phyloP scores from a whole-genome alignment of 1,284 basidiomycete genomes.

The Sporisorium reilianum region DNA sequence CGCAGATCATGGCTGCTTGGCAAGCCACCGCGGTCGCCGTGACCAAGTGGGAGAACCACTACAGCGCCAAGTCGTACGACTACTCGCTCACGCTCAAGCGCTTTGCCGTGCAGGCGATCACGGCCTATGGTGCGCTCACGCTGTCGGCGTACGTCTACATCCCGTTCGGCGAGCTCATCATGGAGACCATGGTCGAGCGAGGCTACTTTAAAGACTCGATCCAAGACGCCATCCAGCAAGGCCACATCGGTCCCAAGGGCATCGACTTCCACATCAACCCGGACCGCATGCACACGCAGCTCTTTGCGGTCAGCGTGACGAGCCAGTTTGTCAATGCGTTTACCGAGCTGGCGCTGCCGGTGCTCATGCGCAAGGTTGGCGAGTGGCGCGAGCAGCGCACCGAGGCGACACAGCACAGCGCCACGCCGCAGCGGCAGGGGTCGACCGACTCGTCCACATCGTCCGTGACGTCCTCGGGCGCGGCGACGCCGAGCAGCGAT shows the following conservation, averaged over 20 bases:
- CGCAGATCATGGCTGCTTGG: conserved; percentile 84
- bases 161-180: conserved; percentile 66
- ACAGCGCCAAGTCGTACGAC: conserved; percentile 80
- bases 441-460: conserved; percentile 16
- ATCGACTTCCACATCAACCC: conserved; percentile 71
- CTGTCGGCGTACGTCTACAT: conserved; percentile 68
- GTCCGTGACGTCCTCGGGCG: conserved; percentile 30
- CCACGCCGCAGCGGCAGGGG: conserved; percentile 6
- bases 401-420: conserved; percentile 3
- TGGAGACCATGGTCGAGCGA: conserved; percentile 58
- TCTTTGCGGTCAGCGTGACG: conserved; percentile 94
- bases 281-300: conserved; percentile 84
- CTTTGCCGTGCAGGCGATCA: conserved; percentile 87
- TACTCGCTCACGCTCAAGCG: conserved; percentile 89
- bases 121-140: conserved; percentile 77
- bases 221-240: conserved; percentile 49
- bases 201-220: conserved; percentile 61
- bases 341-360: conserved; percentile 84
- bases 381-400: conserved; percentile 46
- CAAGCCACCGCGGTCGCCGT: conserved; percentile 78
- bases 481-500: conserved; percentile 23
- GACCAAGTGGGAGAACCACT: conserved; percentile 81
- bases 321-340: conserved; percentile 88
- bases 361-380: conserved; percentile 69
- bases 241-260: conserved; percentile 44